A percentile compares a stretch with the other conserved stretches of the same genome.
phyloP scores from a whole-genome alignment of 2,329 filamentous ascomycete species.

The Scytalidium sp. region DNA sequence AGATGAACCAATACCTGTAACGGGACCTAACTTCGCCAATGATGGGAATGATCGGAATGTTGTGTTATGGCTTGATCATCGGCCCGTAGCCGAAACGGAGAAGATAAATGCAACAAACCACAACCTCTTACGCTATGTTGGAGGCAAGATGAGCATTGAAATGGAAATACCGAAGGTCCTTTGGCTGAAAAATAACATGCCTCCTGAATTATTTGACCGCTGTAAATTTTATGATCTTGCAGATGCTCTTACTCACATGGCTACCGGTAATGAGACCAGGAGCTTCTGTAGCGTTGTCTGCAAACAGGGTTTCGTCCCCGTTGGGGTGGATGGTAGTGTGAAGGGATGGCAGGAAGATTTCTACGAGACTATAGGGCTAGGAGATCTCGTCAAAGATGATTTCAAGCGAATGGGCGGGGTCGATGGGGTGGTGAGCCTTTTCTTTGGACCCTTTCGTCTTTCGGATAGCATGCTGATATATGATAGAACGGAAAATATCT shows the following conservation, averaged over 20 bases:
- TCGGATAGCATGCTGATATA: slow-evolving; percentile 14
- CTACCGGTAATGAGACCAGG: slow-evolving; percentile 85
- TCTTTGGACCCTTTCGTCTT: slow-evolving; percentile 24
- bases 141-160: slow-evolving; percentile 97
- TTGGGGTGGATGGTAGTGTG: slow-evolving; percentile 95
- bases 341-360: slow-evolving; percentile 99
- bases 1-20: slow-evolving; percentile 87
- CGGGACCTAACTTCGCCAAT: slow-evolving; percentile 79
- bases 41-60: slow-evolving; percentile 87
- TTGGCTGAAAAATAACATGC: slow-evolving; percentile 99
- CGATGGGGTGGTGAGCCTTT: slow-evolving; percentile 80
- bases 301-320: slow-evolving; percentile 94
- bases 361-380: slow-evolving; percentile 79
- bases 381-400: slow-evolving; percentile 77
- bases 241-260: slow-evolving; percentile 90
- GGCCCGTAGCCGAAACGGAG: slow-evolving; percentile 84
- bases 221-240: slow-evolving; percentile 97
- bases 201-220: slow-evolving; percentile 79
- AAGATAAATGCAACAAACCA: slow-evolving; percentile 92
- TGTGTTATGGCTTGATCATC: slow-evolving; percentile 95
- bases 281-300: slow-evolving; percentile 96
- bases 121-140: slow-evolving; percentile 92
- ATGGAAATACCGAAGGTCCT: slow-evolving; percentile 99
- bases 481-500: slow-evolving; percentile 83
- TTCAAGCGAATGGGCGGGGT: slow-evolving; percentile 95